Base-by-base conservation (phyloP, 768 basidiomycete genomes). In the Lentinus tigrinus region DNA sequence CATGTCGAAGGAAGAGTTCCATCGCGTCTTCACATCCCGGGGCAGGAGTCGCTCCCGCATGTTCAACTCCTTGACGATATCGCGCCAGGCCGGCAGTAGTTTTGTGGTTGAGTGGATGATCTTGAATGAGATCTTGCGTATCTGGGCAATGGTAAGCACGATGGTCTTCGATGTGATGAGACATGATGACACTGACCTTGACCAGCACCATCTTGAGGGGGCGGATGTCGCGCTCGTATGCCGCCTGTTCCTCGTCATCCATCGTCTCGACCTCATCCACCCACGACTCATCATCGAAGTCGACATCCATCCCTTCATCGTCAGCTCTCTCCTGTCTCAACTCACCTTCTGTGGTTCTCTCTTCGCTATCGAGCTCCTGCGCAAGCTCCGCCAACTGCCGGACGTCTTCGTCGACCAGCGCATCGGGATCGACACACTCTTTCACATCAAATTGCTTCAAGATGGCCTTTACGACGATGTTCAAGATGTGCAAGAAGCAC, bases 1-100 rank as follows among this genome's bases (percentile, higher is more conserved):
- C 75, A 79, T 77, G 48, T 75, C 65, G 39, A 62, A 75, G 0
- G 71, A 75, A 5, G 70, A 75, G 43, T 77, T 75, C 77, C 75
- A 78, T 0, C 69, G 58, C 0, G 75, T 77, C 3, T 54, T 23
- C 0, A 79, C 72, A 57, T 81, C 73, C 2, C 71, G 66, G 1
- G 76, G 76, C 61, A 78, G 73, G 16, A 70, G 65, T 24, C 37
- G 36, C 23, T 27, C 21, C 3, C 34, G 24, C 3, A 57, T 27
- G 13, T 9, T 24, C 13, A 26, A 14, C 13, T 47, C 46, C 4
- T 38, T n/a, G 16, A 38, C 3, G 11, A 28, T 40, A 1, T n/a
- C 23, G n/a, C 14, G 14, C 58, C 58, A 59, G 1, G 52, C 58
- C 1, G 56, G 56, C 1, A 46, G 40, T 1, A 57, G 21, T 2